A percentile compares a stretch with the other conserved stretches of the same genome.
These are phyloP conservation scores for Tricholoma sp. DNA, from an alignment of 768 basidiomycete species.

Conservation along the genomic window DNA sequence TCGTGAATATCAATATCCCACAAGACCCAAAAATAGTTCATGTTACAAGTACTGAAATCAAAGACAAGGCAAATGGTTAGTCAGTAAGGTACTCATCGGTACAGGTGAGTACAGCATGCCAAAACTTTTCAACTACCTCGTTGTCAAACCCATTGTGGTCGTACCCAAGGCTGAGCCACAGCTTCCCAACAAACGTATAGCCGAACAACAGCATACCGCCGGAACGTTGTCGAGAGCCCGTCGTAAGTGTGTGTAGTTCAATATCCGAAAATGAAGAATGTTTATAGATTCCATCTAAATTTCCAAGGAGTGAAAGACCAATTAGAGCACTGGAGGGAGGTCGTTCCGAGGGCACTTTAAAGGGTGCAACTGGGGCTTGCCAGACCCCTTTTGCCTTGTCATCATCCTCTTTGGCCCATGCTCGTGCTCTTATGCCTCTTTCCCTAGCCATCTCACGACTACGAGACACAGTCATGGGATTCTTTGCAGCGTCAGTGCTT, in stretches of 20 bases:
- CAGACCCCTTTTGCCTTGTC: constrained; percentile 44
- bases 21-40: no score
- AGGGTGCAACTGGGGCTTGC: constrained; percentile 22
- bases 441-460: constrained; percentile 60
- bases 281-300: constrained; percentile 77
- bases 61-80: background rate
- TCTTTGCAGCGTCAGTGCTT: constrained; percentile 60
- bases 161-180: constrained; percentile 79
- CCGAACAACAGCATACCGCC: constrained; percentile 82
- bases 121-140: constrained; percentile 58
- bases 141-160: constrained; percentile 72
- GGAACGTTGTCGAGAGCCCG: constrained; percentile 75
- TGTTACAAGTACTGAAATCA: background rate
- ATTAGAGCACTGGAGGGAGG: constrained; percentile 61
- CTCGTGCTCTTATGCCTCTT: constrained; percentile 53
- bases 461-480: constrained; percentile 54
- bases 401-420: constrained; percentile 76
- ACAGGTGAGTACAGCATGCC: constrained; percentile 50
- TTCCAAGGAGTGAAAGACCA: constrained; percentile 80
- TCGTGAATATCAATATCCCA: background rate
- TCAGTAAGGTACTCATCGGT: constrained; percentile 52
- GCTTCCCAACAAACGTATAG: constrained; percentile 66
- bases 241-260: constrained; percentile 68
- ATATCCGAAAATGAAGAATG: constrained; percentile 56
- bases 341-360: constrained; percentile 13